A percentile compares a stretch with the other conserved stretches of the same genome.
Evolutionary conservation across 2,329 filamentous ascomycete species (phyloP).

Genomic region (Fusarium mundagurra): DNA sequence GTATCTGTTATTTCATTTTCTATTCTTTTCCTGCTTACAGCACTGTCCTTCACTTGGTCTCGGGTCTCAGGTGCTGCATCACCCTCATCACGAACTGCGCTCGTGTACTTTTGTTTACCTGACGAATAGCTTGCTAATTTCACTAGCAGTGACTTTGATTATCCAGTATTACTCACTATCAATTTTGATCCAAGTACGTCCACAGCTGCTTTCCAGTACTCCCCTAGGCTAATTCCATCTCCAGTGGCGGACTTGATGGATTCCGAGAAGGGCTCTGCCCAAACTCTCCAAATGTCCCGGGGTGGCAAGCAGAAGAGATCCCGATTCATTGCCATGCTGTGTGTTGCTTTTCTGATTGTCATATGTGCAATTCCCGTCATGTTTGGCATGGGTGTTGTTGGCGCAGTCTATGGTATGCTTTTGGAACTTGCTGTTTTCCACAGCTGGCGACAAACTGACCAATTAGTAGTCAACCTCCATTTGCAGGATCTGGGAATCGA

Average conservation of each 20-base stretch:
- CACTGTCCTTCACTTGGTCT: neutral
- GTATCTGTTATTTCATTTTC: neutral
- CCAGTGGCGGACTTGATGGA: conserved; percentile 45
- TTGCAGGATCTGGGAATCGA: neutral
- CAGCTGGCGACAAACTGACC: conserved; percentile 7
- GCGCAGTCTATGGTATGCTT: conserved; percentile 41
- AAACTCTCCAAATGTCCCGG: conserved; percentile 7
- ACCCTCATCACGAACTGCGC: neutral
- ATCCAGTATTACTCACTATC: conserved; percentile 6
- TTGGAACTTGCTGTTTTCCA: neutral
- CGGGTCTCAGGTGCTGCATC: neutral
- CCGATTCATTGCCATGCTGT: conserved; percentile 16
- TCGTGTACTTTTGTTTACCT: neutral
- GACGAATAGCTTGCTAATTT: conserved; percentile 7
- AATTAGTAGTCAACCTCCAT: neutral
- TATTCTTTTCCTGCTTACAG: neutral
- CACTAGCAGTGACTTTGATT: conserved; percentile 31
- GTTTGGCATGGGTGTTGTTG: conserved; percentile 45
- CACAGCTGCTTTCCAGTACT: neutral
- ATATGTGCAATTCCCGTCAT: conserved; percentile 33
- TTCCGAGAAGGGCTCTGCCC: conserved; percentile 36
- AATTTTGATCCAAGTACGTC: conserved; percentile 29
- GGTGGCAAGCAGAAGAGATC: conserved; percentile 16
- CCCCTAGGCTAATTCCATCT: conserved; percentile 22
- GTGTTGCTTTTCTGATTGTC: conserved; percentile 16